Base-by-base conservation (phyloP, 306 rosid genomes). In the Carpinus fangiana region DNA sequence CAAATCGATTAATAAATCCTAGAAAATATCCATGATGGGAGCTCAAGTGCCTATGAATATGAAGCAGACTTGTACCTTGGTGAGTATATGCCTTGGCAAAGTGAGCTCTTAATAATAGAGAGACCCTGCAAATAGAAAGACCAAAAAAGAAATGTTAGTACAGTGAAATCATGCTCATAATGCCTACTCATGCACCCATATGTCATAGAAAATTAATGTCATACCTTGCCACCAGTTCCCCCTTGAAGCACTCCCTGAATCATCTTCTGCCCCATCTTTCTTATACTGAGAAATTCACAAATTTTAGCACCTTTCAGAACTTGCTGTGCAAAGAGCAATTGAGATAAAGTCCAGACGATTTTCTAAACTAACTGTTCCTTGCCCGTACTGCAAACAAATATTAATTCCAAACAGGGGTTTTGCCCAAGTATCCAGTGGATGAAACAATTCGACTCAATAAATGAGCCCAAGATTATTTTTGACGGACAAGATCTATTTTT, bases 161-260 rank as follows among this genome's bases (percentile, higher is more conserved):
- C 38, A 73, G 13, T 67, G 31, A 2, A 84, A 80, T 13, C 53
- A 78, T 68, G 7, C 43, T 50, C 2, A 46, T 16, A 74, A 50
- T 69, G 68, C 36, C 55, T 65, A 31, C 23, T 64, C 53, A 23
- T 51, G 51, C 70, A 77, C 57, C 46, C 5, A 7, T 48, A 14
- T 64, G n/a, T 69, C 1, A 45, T 76, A 18, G 11, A 76, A 18
- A 8, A 76, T 75, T 75, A 66, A 11, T 74, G 62, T 77, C 73
- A 72, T 79, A 90, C 98, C 98, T 91, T 92, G 89, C 98, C 97
- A 93, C 98, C 97, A 90, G 77, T 93, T 90, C 77, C 98, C 98
- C 83, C 92, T 88, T 41, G 95, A 90, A 70, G 97, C 97, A 80
- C 87, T 88, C 73, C 85, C 96, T 7, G 91, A 83, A 84, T 93